Evolutionary conservation across 495 filamentous ascomycete genomes (phyloP), one percentile per base, ranked within the genome.

Genomic region (Penicillium longicatenatum): DNA sequence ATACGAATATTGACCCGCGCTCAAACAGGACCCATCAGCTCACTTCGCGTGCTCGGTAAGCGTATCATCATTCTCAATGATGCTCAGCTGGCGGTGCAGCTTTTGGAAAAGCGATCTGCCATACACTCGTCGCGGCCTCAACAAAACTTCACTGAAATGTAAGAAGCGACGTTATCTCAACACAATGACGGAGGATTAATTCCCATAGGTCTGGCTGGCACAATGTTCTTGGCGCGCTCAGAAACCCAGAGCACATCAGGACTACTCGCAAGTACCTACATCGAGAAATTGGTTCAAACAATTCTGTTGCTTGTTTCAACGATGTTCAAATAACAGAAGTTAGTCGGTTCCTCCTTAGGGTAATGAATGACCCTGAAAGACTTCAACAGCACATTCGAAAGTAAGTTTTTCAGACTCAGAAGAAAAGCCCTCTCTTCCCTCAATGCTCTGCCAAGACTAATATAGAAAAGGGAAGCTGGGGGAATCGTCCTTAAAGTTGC

Each of bases 61-160:
- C 75, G 72, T 0, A 70, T 83, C 7, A 61, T 84, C 19, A 75
- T 84, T 52, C 50, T 84, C 42, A 76, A 83, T 54, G 77, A 83
- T 37, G 54, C 62, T 11, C 48, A 66, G 10, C 12, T 78, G 2
- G 78, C 77, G 0, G 50, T 72, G 31, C 78, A 83, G 26, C 64
- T 84, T 1, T 21, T 83, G 44, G 76, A 79, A 48, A 80, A 81
- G 52, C 67, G 76, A 20, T 79, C 77, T 0, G 65, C 57, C 0
- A 74, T 73, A 20, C 59, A 81, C 52, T 81, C 80, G 0, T 75
- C 74, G 1, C 72, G 79, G 19, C 73, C 75, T 5, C 50, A 57
- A 8, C 66, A 67, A 55, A 52, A 60, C 0, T 79, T 81, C 52
- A 58, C 68, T 1, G 76, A 81, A 59, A 65, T 82, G 75, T 79